Base-by-base conservation (phyloP, 305 asterid genomes). In the Fraxinus paxiana region DNA sequence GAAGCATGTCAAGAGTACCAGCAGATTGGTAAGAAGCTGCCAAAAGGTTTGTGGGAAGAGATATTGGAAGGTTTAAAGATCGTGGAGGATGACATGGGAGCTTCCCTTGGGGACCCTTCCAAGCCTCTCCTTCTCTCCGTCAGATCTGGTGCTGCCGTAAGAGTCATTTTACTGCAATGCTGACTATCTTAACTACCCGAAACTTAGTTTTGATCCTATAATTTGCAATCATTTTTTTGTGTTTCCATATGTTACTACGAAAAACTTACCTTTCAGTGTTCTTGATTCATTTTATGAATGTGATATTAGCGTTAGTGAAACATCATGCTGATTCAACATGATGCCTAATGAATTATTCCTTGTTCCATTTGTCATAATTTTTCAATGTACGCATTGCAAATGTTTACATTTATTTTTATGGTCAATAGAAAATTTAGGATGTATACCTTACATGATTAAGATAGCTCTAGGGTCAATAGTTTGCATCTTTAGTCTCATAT, bases 1-100 rank as follows among this genome's bases (percentile, higher is more conserved):
- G 99, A 92, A 84, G 98, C 99, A 7, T 96, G 99, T 73, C 96
- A 92, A 75, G 98, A 94, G 81, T 96, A 91, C 88, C 98, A 96
- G 88, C 88, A 88, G 80, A 83, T 79, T 26, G 96, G 93, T 30
- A 90, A 91, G 89, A 90, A 85, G 61, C 85, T 94, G 71, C 97
- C 97, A 0, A 86, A 86, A 18, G 95, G 92, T 51, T 69, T 96
- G 76, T 96, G 99, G 98, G 90, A 92, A 31, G 99, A 96, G 89
- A 88, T 96, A 78, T 83, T 92, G 75, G 91, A 92, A 78, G 97
- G 92, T 54, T 84, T 96, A 78, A 80, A 82, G 41, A 81, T 83
- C 1, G 94, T 96, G 63, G 96, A 96, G 90, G 82, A 83, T 28
- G 95, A 96, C 74, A 96, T 96, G 91, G 95, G 97, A 67, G 97